Conservation (phyloP, 495 filamentous ascomycete genomes). For the Lophiostoma macrostomum region DNA sequence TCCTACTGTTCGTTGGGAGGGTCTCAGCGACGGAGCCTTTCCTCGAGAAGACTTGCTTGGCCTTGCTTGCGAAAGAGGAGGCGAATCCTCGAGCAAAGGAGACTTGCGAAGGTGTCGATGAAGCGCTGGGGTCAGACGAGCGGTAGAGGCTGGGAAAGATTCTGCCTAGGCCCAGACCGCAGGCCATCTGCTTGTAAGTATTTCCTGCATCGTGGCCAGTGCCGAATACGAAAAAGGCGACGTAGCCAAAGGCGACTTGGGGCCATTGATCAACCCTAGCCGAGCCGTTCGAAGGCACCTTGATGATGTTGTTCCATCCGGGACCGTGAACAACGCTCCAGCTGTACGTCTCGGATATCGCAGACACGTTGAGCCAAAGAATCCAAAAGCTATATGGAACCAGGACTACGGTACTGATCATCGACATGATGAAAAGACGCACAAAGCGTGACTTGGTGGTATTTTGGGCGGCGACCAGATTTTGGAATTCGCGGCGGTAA, state of each 20-base stretch:
- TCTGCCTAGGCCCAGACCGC: slow-evolving; percentile 50
- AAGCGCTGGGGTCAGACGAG: background rate
- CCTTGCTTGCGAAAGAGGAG: slow-evolving; percentile 10
- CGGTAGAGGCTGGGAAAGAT: slow-evolving; percentile 43
- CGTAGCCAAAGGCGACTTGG: slow-evolving; percentile 54
- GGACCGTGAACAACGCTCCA: slow-evolving; percentile 55
- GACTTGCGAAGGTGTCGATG: background rate
- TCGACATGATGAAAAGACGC: slow-evolving; percentile 74
- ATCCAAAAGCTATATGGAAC: slow-evolving; percentile 63
- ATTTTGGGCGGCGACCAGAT: slow-evolving; percentile 55
- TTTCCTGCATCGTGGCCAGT: slow-evolving; percentile 70
- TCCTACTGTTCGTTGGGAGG: background rate
- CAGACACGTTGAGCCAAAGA: slow-evolving; percentile 54
- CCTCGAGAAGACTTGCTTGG: slow-evolving; percentile 24
- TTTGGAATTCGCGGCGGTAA: slow-evolving; percentile 60
- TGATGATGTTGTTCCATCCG: slow-evolving; percentile 59
- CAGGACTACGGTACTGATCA: slow-evolving; percentile 62
- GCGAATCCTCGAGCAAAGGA: slow-evolving; percentile 2
- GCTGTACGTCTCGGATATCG: slow-evolving; percentile 49
- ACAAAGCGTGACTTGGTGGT: slow-evolving; percentile 68
- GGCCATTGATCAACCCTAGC: slow-evolving; percentile 68
- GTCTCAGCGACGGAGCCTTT: slow-evolving; percentile 12
- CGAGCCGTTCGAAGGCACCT: slow-evolving; percentile 54
- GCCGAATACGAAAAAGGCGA: slow-evolving; percentile 78
- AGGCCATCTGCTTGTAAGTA: slow-evolving; percentile 62